Base-by-base conservation (phyloP, 352 stramenopile species). In the Paralagenidium karlingii region DNA sequence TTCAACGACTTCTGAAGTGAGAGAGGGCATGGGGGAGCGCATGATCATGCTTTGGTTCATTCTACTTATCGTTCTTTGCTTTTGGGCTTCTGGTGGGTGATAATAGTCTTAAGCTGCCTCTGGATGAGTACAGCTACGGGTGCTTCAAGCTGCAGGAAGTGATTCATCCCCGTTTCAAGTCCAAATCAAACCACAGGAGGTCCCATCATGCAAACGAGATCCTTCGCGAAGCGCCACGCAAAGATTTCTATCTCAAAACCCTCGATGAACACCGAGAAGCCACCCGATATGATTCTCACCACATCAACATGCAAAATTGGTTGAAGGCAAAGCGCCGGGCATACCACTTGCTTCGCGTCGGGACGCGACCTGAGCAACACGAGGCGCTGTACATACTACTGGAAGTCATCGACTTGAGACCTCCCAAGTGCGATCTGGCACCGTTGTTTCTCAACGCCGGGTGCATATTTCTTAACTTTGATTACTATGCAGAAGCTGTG, bases 381-480 rank as follows among this genome's bases (percentile, higher is more conserved):
- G 61, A 74, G 19, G 68, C 68, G 6, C 43, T 82, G 21, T 82
- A 78, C 33, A 18, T 80, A 16, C 43, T 82, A 18, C 38, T 82
- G 13, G 68, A 82, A 41, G 58, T 80, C 12, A 58, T 64, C 40
- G 68, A 49, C 27, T 40, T 80, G 15, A 45, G 44, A 13, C 68
- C 68, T 19, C 26, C 21, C 22, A 53, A 41, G 6, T 60, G 55
- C 12, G 41, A 53, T 12, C 41, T 77, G 20, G 40, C 54, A 9
- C 45, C 42, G 13, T 34, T 79, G 18, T 69, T 65, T 45, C 50
- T 79, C 37, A 73, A 82, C 21, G 36, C 44, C 24, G 68, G 68
- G 5, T 73, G 63, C 3, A 66, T 78, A 24, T 82, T 79, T 18
- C 45, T 82, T 10, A 47, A 33, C 4, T 76, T 77, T 13, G 47